Evolutionary conservation across 768 basidiomycete genomes (phyloP).

Genomic region (Lyophyllum atratum): DNA sequence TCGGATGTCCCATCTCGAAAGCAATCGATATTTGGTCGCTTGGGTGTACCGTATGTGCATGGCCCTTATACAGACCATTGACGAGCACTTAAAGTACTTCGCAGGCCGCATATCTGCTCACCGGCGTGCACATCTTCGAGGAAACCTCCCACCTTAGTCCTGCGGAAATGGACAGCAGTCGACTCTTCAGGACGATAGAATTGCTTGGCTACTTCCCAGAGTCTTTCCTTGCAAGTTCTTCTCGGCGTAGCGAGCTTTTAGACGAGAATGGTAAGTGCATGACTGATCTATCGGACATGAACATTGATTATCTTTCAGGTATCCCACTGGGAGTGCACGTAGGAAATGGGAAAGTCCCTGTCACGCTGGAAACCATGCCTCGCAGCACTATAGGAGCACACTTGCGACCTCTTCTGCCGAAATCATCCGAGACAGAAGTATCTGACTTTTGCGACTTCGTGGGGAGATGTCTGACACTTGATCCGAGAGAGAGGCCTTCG

Average conservation of each 20-base stretch:
- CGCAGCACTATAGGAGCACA: background rate
- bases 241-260: background rate
- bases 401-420: background rate
- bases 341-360: background rate
- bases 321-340: background rate
- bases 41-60: background rate
- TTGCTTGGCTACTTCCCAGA: background rate
- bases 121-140: background rate
- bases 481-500: constrained; percentile 1
- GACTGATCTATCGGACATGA: background rate
- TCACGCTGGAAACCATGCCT: background rate
- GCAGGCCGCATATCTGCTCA: background rate
- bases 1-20: background rate
- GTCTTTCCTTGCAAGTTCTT: background rate
- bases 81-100: background rate
- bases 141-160: background rate
- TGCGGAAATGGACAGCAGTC: background rate
- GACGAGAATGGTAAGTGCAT: background rate
- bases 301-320: background rate
- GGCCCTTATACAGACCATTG: background rate
- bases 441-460: background rate
- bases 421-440: background rate
- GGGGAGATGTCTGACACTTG: background rate
- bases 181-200: background rate
- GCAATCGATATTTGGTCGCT: constrained; percentile 5